phyloP scores from a whole-genome alignment of 148 eudicot species.

The Drosera capensis region DNA sequence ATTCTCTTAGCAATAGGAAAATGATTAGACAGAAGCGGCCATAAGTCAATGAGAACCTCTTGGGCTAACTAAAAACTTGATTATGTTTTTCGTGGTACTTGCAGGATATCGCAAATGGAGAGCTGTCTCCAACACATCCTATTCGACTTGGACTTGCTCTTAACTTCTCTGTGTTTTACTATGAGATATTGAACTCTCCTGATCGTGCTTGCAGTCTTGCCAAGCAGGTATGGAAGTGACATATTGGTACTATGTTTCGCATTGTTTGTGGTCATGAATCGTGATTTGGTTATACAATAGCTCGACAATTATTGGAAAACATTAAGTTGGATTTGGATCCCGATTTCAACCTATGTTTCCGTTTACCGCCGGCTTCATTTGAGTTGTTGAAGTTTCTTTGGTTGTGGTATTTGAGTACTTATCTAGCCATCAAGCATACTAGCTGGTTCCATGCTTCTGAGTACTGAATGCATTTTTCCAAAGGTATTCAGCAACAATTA shows the following conservation, averaged over 20 bases:
- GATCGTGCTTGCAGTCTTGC: slow-evolving; percentile 1
- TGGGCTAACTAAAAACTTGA: neutral
- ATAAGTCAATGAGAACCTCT: neutral
- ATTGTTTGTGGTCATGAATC: neutral
- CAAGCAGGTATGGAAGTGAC: neutral
- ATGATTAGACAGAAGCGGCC: neutral
- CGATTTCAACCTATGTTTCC: no score
- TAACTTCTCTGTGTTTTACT: no score
- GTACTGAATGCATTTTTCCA: no score
- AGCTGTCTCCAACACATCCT: slow-evolving; percentile 3
- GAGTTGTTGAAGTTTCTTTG: no score
- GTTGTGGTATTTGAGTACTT: no score
- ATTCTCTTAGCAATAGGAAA: neutral
- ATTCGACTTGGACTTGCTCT: no score
- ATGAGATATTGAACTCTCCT: no score
- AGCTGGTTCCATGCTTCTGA: no score
- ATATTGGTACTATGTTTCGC: slow-evolving; percentile 1
- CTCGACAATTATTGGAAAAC: neutral
- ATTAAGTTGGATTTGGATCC: no score
- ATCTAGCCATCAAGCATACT: no score
- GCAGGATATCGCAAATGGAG: slow-evolving; percentile 3
- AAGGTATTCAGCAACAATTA: no score
- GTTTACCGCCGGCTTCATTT: no score
- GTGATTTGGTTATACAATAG: neutral
- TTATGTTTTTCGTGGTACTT: neutral